A percentile compares a stretch with the other conserved stretches of the same genome.
Conservation (phyloP, 73 alveolate species). For the Tetrahymena elliotti region DNA sequence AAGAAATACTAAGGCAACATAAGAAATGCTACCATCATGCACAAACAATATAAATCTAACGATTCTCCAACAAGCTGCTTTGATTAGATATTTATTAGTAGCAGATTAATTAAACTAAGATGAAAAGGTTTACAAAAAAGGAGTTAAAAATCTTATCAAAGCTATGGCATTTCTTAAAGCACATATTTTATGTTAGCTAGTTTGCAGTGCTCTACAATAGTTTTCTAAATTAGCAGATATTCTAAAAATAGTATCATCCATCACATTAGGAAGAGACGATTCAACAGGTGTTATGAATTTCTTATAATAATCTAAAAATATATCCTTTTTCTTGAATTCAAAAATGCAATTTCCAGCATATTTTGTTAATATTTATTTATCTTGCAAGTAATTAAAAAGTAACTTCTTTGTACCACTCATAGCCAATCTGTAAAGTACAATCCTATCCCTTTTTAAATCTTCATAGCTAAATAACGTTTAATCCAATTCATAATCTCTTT, state of each 20-base stretch:
- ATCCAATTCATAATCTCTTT: background rate
- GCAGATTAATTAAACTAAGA: background rate
- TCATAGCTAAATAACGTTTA: background rate
- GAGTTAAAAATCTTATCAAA: background rate
- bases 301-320: background rate
- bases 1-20: background rate
- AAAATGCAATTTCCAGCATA: background rate
- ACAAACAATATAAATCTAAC: background rate
- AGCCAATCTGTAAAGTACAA: background rate
- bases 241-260: background rate
- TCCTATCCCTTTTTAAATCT: background rate
- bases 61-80: background rate
- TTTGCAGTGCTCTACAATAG: background rate
- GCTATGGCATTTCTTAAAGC: background rate
- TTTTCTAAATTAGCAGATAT: background rate
- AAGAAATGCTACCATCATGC: background rate
- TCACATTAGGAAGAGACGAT: background rate
- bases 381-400: background rate
- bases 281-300: background rate
- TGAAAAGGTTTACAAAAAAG: background rate
- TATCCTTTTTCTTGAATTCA: background rate
- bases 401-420: background rate
- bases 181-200: background rate
- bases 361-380: background rate
- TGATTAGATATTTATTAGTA: background rate